A percentile compares a stretch with the other conserved stretches of the same genome.
Conservation (phyloP, 1,284 basidiomycete species). For the Microbotryum violaceum region DNA sequence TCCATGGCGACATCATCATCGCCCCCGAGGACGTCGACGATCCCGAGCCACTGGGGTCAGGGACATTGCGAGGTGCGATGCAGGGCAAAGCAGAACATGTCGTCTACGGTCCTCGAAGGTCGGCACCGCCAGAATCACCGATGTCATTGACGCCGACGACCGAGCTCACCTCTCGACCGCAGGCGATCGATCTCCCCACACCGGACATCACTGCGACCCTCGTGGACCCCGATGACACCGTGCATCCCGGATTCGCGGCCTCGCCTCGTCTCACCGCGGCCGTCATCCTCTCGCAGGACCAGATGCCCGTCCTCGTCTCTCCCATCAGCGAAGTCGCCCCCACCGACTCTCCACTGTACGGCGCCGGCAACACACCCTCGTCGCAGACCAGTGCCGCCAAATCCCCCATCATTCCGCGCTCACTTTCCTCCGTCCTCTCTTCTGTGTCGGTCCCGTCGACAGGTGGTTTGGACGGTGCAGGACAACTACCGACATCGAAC, state of each 20-base stretch:
- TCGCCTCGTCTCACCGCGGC: slow-evolving; percentile 25
- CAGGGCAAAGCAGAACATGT: slow-evolving; percentile 33
- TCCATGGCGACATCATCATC: slow-evolving; percentile 9
- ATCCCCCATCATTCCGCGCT: slow-evolving; percentile 6
- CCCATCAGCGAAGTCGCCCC: slow-evolving; percentile 16
- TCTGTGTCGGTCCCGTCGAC: slow-evolving; percentile 16
- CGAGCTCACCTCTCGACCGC: neutral
- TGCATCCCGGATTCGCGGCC: slow-evolving; percentile 21
- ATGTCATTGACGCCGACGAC: neutral
- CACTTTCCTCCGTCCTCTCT: slow-evolving; percentile 18
- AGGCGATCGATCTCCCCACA: slow-evolving; percentile 6
- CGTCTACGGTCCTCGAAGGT: slow-evolving; percentile 29
- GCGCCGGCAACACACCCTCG: neutral
- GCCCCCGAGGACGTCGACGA: slow-evolving; percentile 2
- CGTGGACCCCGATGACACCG: slow-evolving; percentile 29
- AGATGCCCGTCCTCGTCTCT: slow-evolving; percentile 26
- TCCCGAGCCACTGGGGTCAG: neutral
- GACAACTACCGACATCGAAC: neutral
- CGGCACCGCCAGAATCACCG: neutral
- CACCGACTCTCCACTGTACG: slow-evolving; percentile 15
- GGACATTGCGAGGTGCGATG: slow-evolving; percentile 26
- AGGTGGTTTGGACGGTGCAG: neutral
- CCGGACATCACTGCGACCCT: neutral
- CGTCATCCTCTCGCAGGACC: slow-evolving; percentile 25
- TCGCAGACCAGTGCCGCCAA: too few species aligned